Percentiles rank a stretch among this genome's conserved stretches.
Conservation (phyloP, 1,139 yeast species). For the Hanseniaspora sp. region DNA sequence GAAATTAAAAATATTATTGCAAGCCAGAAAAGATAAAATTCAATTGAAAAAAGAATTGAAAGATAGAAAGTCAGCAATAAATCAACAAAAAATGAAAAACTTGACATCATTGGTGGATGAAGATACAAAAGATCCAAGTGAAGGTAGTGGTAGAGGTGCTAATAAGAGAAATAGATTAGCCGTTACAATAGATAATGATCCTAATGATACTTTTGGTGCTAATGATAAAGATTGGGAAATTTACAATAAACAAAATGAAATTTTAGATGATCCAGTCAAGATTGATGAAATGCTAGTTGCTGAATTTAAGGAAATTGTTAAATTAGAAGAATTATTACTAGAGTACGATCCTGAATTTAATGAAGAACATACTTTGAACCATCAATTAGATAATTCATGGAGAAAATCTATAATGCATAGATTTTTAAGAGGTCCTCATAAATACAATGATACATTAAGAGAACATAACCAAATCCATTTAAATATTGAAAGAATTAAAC, state of each 20-base stretch:
- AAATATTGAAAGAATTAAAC: slow-evolving; percentile 80
- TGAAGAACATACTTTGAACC: slow-evolving; percentile 72
- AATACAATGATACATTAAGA: slow-evolving; percentile 28
- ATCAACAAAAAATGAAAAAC: slow-evolving; percentile 85
- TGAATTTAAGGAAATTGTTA: slow-evolving; percentile 48
- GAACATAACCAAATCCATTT: slow-evolving; percentile 72
- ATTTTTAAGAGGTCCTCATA: slow-evolving; percentile 70
- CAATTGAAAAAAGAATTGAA: slow-evolving; percentile 67
- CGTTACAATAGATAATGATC: slow-evolving; percentile 74
- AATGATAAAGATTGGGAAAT: slow-evolving; percentile 94
- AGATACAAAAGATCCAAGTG: slow-evolving; percentile 31
- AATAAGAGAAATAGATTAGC: slow-evolving; percentile 43
- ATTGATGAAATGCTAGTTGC: slow-evolving; percentile 62
- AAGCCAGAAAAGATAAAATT: slow-evolving; percentile 52
- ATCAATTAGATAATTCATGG: slow-evolving; percentile 64
- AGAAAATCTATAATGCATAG: slow-evolving; percentile 65
- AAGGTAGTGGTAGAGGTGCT: slow-evolving; percentile 19
- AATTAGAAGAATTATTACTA: slow-evolving; percentile 62
- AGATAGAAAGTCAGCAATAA: slow-evolving; percentile 82
- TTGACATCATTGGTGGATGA: slow-evolving; percentile 83
- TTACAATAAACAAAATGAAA: slow-evolving; percentile 49
- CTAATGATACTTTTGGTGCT: slow-evolving; percentile 90
- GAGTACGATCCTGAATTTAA: slow-evolving; percentile 77
- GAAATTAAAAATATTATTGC: slow-evolving; percentile 47
- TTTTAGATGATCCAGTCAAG: slow-evolving; percentile 55